Conservation (phyloP, 1,139 yeast genomes). For the Debaryomyces robertsiae region DNA sequence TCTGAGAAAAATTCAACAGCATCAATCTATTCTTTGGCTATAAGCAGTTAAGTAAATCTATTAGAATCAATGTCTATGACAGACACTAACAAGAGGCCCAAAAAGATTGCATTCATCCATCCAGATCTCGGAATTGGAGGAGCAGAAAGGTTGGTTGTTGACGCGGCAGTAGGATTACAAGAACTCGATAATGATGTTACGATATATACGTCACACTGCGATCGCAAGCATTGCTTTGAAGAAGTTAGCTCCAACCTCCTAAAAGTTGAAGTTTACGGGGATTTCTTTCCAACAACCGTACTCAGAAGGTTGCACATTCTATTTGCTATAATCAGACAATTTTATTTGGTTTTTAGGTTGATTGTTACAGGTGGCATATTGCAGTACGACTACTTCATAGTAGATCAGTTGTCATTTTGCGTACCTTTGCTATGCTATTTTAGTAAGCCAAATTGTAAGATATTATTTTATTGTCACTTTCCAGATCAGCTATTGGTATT, state of each 20-base stretch:
- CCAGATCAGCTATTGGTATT: conserved; percentile 84
- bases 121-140: conserved; percentile 98
- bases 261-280: conserved; percentile 75
- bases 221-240: conserved; percentile 82
- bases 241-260: conserved; percentile 66
- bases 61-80: neutral
- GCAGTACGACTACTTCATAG: conserved; percentile 69
- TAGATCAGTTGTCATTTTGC: conserved; percentile 88
- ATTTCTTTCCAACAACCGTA: conserved; percentile 72
- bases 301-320: conserved; percentile 71
- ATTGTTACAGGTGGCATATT: conserved; percentile 50
- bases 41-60: too few relatives aligned
- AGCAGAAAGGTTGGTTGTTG: conserved; percentile 93
- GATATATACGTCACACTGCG: conserved; percentile 89
- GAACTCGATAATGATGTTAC: conserved; percentile 64
- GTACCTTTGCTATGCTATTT: conserved; percentile 70
- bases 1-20: too few relatives aligned
- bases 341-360: conserved; percentile 59
- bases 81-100: conserved; percentile 2
- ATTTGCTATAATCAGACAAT: conserved; percentile 82
- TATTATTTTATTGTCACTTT: conserved; percentile 91
- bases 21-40: too few relatives aligned
- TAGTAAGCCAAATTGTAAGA: conserved; percentile 41
- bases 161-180: conserved; percentile 89
- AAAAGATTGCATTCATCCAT: conserved; percentile 76